A percentile compares a stretch with the other conserved stretches of the same genome.
Conservation (phyloP, 805 yeast species). For the Nakazawaea populi region DNA sequence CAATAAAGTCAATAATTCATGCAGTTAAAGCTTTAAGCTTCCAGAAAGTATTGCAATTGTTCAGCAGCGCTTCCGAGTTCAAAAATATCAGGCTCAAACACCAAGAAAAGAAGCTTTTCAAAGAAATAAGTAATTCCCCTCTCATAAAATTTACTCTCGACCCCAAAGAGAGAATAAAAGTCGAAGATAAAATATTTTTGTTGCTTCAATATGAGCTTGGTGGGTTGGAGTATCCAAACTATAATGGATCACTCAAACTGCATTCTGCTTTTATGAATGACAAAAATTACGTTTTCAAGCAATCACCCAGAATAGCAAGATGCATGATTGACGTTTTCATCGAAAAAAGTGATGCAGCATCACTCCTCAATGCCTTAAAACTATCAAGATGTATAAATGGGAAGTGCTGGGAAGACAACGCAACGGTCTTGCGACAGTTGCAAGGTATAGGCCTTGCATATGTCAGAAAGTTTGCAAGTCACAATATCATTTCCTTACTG, state of each 20-base stretch:
- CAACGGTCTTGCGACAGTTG: slow-evolving; percentile 40
- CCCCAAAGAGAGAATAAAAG: slow-evolving; percentile 21
- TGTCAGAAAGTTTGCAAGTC: slow-evolving; percentile 30
- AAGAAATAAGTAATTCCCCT: slow-evolving; percentile 35
- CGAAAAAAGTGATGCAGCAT: slow-evolving; percentile 33
- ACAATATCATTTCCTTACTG: slow-evolving; percentile 26
- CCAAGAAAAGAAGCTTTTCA: slow-evolving; percentile 38
- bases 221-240: slow-evolving; percentile 40
- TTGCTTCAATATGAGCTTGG: slow-evolving; percentile 46
- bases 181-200: slow-evolving; percentile 33
- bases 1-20: slow-evolving; percentile 31
- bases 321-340: slow-evolving; percentile 39
- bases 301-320: slow-evolving; percentile 33
- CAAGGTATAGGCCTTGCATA: slow-evolving; percentile 38
- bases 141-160: slow-evolving; percentile 30
- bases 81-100: slow-evolving; percentile 32
- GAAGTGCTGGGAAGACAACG: slow-evolving; percentile 44
- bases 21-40: slow-evolving; percentile 13
- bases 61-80: slow-evolving; percentile 36
- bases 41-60: slow-evolving; percentile 17
- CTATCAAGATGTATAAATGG: slow-evolving; percentile 35
- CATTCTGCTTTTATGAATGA: slow-evolving; percentile 38
- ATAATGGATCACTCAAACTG: slow-evolving; percentile 32
- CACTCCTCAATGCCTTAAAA: slow-evolving; percentile 31
- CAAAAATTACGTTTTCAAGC: slow-evolving; percentile 35